These are phyloP conservation scores for Poronia punctata DNA, from an alignment of 495 filamentous ascomycete species.

Conservation along the genomic window DNA sequence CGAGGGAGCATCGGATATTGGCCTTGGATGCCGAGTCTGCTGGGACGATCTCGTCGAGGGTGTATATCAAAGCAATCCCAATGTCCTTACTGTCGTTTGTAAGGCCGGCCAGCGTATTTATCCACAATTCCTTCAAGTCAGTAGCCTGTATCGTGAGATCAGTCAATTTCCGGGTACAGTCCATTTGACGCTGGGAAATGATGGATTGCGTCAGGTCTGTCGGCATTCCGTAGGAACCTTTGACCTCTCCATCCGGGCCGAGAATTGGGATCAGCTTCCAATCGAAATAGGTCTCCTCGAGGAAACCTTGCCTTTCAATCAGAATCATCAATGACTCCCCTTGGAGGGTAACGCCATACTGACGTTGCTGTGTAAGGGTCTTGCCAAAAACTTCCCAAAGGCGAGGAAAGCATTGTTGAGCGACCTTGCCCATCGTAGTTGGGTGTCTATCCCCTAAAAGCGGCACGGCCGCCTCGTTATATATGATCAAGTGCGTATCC, in stretches of 20 bases:
- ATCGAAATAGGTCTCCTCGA: conserved; percentile 58
- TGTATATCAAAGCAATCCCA: conserved; percentile 54
- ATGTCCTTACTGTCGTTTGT: conserved; percentile 47
- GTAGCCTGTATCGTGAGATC: conserved; percentile 51
- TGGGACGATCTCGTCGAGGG: conserved; percentile 33
- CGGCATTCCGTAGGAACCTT: conserved; percentile 51
- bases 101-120: conserved; percentile 40
- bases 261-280: conserved; percentile 56
- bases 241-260: conserved; percentile 35
- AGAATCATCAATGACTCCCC: conserved; percentile 36
- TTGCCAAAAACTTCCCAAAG: conserved; percentile 29
- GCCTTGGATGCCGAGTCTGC: conserved; percentile 8
- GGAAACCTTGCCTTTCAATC: conserved; percentile 42
- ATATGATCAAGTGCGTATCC: conserved; percentile 34
- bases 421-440: conserved; percentile 28
- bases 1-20: conserved; percentile 37
- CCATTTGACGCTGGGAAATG: conserved; percentile 47
- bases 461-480: conserved; percentile 40
- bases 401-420: conserved; percentile 28
- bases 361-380: conserved; percentile 18
- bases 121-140: conserved; percentile 51
- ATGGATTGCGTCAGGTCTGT: conserved; percentile 51
- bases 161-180: conserved; percentile 51
- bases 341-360: conserved; percentile 16
- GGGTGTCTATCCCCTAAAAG: conserved; percentile 33